phyloP scores from a whole-genome alignment of 73 alveolate genomes.

The Paramecium primaurelia region DNA sequence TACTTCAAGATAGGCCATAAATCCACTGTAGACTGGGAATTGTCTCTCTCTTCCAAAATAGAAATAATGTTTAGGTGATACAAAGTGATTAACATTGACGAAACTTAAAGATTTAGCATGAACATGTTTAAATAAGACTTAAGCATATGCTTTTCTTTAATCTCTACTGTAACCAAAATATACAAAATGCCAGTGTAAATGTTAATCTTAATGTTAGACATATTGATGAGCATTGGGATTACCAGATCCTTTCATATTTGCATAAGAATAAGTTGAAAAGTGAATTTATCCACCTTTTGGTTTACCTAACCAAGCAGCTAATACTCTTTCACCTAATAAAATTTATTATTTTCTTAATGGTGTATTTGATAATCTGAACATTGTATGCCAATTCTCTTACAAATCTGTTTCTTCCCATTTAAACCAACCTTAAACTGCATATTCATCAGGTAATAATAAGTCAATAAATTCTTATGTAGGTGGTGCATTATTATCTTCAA shows the following conservation, averaged over 20 bases:
- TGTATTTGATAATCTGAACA: slow-evolving; percentile 24
- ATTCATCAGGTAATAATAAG: background rate
- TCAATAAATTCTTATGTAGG: slow-evolving; percentile 6
- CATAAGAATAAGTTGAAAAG: slow-evolving; percentile 29
- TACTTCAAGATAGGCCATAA: background rate
- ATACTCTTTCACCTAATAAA: slow-evolving; percentile 28
- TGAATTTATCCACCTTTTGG: slow-evolving; percentile 21
- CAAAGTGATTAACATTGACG: background rate
- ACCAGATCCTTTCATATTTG: slow-evolving; percentile 32
- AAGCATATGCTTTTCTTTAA: slow-evolving; percentile 35
- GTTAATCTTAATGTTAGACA: background rate
- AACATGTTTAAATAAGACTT: slow-evolving; percentile 19
- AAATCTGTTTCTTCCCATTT: slow-evolving; percentile 5
- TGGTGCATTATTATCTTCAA: background rate
- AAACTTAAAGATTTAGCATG: slow-evolving; percentile 13
- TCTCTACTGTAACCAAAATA: slow-evolving; percentile 30
- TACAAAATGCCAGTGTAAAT: slow-evolving; percentile 18
- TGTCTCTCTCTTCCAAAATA: slow-evolving; percentile 18
- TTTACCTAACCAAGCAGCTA: slow-evolving; percentile 46
- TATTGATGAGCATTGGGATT: slow-evolving; percentile 9
- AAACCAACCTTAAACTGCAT: slow-evolving; percentile 43
- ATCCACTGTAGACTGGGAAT: background rate
- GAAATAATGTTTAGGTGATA: slow-evolving; percentile 16
- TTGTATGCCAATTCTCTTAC: slow-evolving; percentile 9
- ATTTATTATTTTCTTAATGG: slow-evolving; percentile 8